Evolutionary conservation across 192 early-diverging fungal species (phyloP), one percentile per base, ranked within the genome.

Genomic region (Endogone sp.): DNA sequence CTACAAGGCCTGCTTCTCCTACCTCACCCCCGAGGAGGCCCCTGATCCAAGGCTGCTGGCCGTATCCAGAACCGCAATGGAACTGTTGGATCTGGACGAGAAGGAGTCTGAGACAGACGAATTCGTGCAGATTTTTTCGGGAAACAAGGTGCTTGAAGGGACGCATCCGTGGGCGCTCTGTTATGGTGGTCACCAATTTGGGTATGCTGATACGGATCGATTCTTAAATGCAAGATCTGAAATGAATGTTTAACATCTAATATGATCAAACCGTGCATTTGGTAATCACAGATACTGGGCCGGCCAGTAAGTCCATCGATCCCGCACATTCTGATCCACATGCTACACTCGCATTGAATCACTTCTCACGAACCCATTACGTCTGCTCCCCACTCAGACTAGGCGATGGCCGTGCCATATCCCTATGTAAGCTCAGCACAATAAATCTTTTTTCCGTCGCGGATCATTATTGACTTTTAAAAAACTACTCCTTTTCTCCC

Each of bases 401-500:
- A 4, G 95, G 95, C 29, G 95, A 97, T 69, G 94, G 94, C 2
- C 79, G 94, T 30, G 93, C 93, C 1, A 89, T 95, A 22, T 88
- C 90, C 3, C 72, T 97, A 10, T 93, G 88, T 74, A 86, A 91
- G 71, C 63, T 81, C 1, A 29, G 62, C 3, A 24, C 32, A 37
- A 3, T 60, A 29, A 21, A 13, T 20, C 28, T n/a, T n/a, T n/a
- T n/a, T n/a, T n/a, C n/a, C n/a, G n/a, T n/a, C n/a, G n/a, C n/a
- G n/a, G n/a, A n/a, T n/a, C n/a, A n/a, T n/a, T n/a, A n/a, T n/a
- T n/a, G n/a, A n/a, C n/a, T n/a, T n/a, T n/a, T n/a, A n/a, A n/a
- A 49, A 49, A 49, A 6, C 37, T 16, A 49, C 16, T 49, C 37
- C 37, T 49, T 49, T 16, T 6, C 37, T 49, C 13, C 58, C 60